Evolutionary conservation across 768 basidiomycete species (phyloP), one percentile per base, ranked within the genome.

Genomic region (Psilocybe azurescens): DNA sequence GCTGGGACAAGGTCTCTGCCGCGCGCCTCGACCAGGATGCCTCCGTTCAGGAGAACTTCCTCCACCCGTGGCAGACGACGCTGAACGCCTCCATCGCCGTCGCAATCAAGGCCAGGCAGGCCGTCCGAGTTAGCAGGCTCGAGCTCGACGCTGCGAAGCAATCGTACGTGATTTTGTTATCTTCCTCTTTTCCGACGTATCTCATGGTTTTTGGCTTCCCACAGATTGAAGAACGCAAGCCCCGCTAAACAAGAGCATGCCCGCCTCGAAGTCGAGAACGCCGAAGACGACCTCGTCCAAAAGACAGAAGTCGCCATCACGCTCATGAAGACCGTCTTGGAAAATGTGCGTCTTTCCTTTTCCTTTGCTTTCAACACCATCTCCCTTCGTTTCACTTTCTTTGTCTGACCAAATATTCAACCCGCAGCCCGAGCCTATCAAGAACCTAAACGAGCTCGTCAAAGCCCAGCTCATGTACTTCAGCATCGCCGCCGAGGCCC

Each of bases 301-400:
- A 95, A 94, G 82, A 99, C 97, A 24, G 97, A 99, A 75, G 91
- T 96, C 32, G 97, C 96, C 1, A 97, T 97, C 69, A 93, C 91
- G 2, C 84, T 95, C 48, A 97, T 97, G 95, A 97, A 97, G 82
- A 91, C 93, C n/a, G 97, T 99, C 14, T 83, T 99, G 41, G 97
- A 99, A 69, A 98, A 98, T 77, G 96, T 97, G 65, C 58, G 91
- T 81, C n/a, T 54, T 50, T 39, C 10, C 7, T 44, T 8, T 50
- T 32, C 66, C 24, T 24, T 24, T 24, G 20, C 20, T 20, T 24
- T 24, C 24, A 24, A 24, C 24, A 2, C 24, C 24, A 24, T 24
- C 24, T 24, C 36, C 49, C 63, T 36, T n/a, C 39, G 6, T 53
- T 60, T 10, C 24, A 47, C 16, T n/a, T 11, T 53, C 13, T 28